Conservation (phyloP, 495 filamentous ascomycete genomes). For the Neurospora hispaniola region DNA sequence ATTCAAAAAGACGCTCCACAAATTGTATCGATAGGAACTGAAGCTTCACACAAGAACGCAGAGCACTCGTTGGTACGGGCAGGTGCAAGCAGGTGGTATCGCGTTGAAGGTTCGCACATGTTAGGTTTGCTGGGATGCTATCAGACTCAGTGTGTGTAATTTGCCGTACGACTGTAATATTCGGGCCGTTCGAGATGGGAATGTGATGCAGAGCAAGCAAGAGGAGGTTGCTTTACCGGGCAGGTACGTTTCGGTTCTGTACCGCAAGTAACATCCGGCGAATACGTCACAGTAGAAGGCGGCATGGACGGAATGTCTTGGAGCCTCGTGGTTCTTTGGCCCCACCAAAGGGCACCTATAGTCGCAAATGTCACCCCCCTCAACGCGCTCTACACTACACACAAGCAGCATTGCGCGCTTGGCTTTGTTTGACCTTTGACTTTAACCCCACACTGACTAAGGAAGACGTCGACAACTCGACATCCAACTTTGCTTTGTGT, state of each 20-base stretch:
- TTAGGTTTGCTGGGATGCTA: neutral
- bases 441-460: neutral
- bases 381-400: neutral
- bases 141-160: neutral
- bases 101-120: neutral
- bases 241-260: neutral
- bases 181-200: neutral
- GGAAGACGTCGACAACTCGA: neutral
- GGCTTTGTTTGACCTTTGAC: neutral
- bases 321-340: neutral
- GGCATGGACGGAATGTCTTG: neutral
- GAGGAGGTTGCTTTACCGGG: neutral
- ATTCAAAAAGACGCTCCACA: neutral
- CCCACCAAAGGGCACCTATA: neutral
- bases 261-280: neutral
- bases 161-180: neutral
- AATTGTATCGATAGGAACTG: neutral
- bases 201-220: neutral
- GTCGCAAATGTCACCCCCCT: neutral
- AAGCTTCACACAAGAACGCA: neutral
- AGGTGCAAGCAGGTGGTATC: neutral
- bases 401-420: neutral
- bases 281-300: neutral
- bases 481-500: neutral
- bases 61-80: neutral